These are phyloP conservation scores for thale cress (Arabidopsis thaliana) DNA, from an alignment of 345 rosid species.

Conservation along the genomic window DNA sequence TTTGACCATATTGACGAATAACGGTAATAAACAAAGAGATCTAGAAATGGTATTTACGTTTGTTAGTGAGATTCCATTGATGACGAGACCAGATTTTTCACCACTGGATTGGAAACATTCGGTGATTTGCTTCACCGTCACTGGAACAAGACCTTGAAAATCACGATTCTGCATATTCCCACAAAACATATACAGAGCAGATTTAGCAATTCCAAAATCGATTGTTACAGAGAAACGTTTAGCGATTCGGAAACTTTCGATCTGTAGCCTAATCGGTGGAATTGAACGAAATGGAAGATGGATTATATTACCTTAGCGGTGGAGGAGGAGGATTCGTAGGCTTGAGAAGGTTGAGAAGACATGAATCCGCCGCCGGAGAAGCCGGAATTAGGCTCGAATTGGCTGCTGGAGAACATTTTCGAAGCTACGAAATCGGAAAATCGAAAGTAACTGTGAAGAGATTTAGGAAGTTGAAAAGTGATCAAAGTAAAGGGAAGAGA, in stretches of 20 bases:
- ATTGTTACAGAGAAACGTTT: not conserved
- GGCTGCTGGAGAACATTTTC: slow-evolving; percentile 73
- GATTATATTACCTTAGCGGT: slow-evolving; percentile 54
- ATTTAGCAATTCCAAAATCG: not conserved
- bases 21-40: not conserved
- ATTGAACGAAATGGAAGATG: not conserved
- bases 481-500: not conserved
- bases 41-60: slow-evolving; percentile 24
- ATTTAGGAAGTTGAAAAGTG: not conserved
- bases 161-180: slow-evolving; percentile 60
- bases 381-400: slow-evolving; percentile 59
- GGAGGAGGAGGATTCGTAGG: slow-evolving; percentile 56
- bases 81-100: slow-evolving; percentile 70
- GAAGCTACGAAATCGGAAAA: not conserved
- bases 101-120: slow-evolving; percentile 75
- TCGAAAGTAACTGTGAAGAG: not conserved
- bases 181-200: not conserved
- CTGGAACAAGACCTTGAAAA: slow-evolving; percentile 68
- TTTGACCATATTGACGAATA: not conserved
- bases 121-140: slow-evolving; percentile 86
- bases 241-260: not conserved
- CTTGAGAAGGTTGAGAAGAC: slow-evolving; percentile 68
- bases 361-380: slow-evolving; percentile 72
- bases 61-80: slow-evolving; percentile 67
- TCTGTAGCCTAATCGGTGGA: not conserved